A percentile compares a stretch with the other conserved stretches of the same genome.
Evolutionary conservation across 1,284 basidiomycete genomes (phyloP).

Genomic region (Xerocomus cyaneibrunnescens): DNA sequence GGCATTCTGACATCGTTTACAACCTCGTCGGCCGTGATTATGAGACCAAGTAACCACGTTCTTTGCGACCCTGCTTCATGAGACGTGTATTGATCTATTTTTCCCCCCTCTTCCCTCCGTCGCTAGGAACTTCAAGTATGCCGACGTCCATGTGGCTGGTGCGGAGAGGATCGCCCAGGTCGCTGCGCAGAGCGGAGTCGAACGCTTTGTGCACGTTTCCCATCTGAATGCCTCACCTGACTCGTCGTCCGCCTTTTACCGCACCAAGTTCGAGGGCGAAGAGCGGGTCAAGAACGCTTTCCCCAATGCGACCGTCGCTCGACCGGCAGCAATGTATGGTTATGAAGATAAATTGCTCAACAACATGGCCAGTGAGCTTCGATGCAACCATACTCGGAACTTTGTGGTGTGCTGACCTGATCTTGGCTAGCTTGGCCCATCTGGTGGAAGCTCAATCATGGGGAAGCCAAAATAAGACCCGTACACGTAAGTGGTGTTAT

Average conservation of each 20-base stretch:
- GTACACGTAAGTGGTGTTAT: slow-evolving; percentile 69
- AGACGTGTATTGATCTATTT: slow-evolving; percentile 10
- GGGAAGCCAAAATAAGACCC: slow-evolving; percentile 84
- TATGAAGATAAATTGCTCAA: slow-evolving; percentile 95
- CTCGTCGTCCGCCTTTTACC: slow-evolving; percentile 85
- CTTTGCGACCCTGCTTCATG: slow-evolving; percentile 12
- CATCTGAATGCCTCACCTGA: slow-evolving; percentile 88
- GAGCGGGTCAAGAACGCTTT: slow-evolving; percentile 84
- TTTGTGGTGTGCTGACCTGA: slow-evolving; percentile 17
- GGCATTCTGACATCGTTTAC: slow-evolving; percentile 87
- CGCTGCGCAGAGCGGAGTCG: slow-evolving; percentile 75
- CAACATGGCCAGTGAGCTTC: slow-evolving; percentile 80
- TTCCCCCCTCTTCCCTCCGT: background rate
- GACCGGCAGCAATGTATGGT: slow-evolving; percentile 87
- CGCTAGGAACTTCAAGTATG: slow-evolving; percentile 80
- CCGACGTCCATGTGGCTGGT: slow-evolving; percentile 78
- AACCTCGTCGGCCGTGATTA: slow-evolving; percentile 37
- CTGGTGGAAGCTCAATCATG: slow-evolving; percentile 92
- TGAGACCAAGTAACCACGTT: slow-evolving; percentile 73
- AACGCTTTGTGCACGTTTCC: slow-evolving; percentile 91
- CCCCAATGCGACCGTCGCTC: slow-evolving; percentile 86
- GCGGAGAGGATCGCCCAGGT: slow-evolving; percentile 82
- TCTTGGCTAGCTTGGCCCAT: slow-evolving; percentile 75
- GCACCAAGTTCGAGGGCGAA: slow-evolving; percentile 90
- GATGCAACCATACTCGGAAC: slow-evolving; percentile 3